Evolutionary conservation across 805 yeast species (phyloP), one percentile per base, ranked within the genome.

Genomic region (Kluyveromyces siamensis): DNA sequence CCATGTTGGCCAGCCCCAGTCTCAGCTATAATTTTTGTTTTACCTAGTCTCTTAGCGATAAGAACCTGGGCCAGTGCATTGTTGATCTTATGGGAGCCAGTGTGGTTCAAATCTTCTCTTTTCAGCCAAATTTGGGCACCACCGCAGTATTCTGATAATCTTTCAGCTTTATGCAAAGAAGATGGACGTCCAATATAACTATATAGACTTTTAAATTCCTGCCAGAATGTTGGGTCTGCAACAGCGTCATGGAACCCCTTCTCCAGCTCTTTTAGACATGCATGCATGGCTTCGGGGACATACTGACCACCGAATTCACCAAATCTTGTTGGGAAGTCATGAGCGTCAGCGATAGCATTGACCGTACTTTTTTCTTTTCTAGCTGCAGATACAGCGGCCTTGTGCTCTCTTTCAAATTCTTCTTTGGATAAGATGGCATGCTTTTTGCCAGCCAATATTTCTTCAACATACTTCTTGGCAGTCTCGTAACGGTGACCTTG

Each of bases 291-390:
- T 73, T 93, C 99, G 38, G 99, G 99, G 39, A 93, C 99, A 63
- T 88, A 93, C 72, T 93, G 99, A 51, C 99, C 99, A 66, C 99
- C 99, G 63, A 88, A 95, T 45, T 81, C 89, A 61, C 98, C 99
- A 60, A 91, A 91, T 53, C 84, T 76, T 49, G 91, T 84, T 56
- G 81, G 77, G 63, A 77, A 85, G 53, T 79, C 77, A 62, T 85
- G 93, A 6, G 54, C 51, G 65, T 84, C 93, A 50, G 73, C 73
- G 53, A 78, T 76, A 7, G 63, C 61, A 37, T 58, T 51, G 16
- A 66, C 54, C 8, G 60, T 50, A 18, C 56, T 57, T 17, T 53
- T 48, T 7, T 53, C 51, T 19, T 48, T 48, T 37, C 53, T 55
- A 13, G 60, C 61, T 13, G 53, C 55, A 27, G 49, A 55, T 27